A percentile compares a stretch with the other conserved stretches of the same genome.
These are phyloP conservation scores for Penicillium brevicompactum DNA, from an alignment of 2,329 filamentous ascomycete genomes.

Conservation along the genomic window DNA sequence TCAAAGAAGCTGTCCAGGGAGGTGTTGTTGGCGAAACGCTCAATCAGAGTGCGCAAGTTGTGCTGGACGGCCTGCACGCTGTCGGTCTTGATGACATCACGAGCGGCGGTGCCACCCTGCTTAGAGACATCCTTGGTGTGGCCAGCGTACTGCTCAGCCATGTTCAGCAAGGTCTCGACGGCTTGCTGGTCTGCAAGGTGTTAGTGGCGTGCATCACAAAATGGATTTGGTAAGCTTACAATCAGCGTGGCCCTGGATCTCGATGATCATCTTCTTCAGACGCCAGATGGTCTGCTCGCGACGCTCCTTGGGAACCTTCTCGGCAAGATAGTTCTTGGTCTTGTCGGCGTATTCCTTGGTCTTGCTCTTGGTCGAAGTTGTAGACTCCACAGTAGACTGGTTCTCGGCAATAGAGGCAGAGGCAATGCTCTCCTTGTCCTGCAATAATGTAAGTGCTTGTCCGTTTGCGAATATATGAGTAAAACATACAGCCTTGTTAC, in stretches of 20 bases:
- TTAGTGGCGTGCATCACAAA: background rate
- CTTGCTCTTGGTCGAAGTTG: slow-evolving; percentile 52
- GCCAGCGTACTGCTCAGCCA: slow-evolving; percentile 82
- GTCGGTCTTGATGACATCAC: slow-evolving; percentile 68
- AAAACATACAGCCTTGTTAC: slow-evolving; percentile 54
- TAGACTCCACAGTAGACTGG: slow-evolving; percentile 55
- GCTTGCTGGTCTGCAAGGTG: slow-evolving; percentile 69
- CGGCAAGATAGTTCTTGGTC: slow-evolving; percentile 73
- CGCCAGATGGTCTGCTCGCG: slow-evolving; percentile 90
- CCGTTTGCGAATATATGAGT: slow-evolving; percentile 8
- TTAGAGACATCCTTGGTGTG: slow-evolving; percentile 69
- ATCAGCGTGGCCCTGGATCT: slow-evolving; percentile 93
- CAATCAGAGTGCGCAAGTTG: slow-evolving; percentile 82
- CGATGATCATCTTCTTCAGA: slow-evolving; percentile 96
- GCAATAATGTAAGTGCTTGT: background rate
- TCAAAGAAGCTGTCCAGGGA: slow-evolving; percentile 84
- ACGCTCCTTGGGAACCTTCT: slow-evolving; percentile 89
- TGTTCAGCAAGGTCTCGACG: slow-evolving; percentile 79
- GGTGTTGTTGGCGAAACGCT: slow-evolving; percentile 94
- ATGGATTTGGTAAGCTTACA: slow-evolving; percentile 56
- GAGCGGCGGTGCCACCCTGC: slow-evolving; percentile 67
- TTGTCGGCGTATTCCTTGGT: slow-evolving; percentile 42
- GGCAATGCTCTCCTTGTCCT: slow-evolving; percentile 60
- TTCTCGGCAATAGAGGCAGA: slow-evolving; percentile 42
- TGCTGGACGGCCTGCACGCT: slow-evolving; percentile 71